These are phyloP conservation scores for Lablab purpureus DNA, from an alignment of 306 rosid species.

Conservation along the genomic window DNA sequence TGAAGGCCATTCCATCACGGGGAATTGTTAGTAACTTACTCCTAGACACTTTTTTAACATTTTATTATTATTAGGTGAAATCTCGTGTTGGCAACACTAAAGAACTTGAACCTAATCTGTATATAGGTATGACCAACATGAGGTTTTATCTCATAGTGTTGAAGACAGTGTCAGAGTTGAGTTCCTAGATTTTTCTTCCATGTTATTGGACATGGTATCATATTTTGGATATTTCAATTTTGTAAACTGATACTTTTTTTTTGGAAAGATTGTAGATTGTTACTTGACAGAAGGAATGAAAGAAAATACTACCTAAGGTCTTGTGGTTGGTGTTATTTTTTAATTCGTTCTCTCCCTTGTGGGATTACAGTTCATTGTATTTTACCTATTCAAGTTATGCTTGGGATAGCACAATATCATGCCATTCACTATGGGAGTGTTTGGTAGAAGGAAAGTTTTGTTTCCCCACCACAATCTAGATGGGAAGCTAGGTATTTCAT, in stretches of 20 bases:
- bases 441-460: no score
- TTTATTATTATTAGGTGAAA: not conserved
- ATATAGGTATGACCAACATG: not conserved
- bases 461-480: no score
- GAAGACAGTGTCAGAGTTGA: not conserved
- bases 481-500: no score
- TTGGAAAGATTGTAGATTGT: not conserved
- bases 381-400: not conserved
- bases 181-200: slow-evolving; percentile 4
- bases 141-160: slow-evolving; percentile 1
- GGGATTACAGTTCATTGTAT: not conserved
- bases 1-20: slow-evolving; percentile 6
- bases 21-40: not conserved
- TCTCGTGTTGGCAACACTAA: not conserved
- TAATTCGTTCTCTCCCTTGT: not conserved
- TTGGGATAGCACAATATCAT: no score
- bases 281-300: slow-evolving; percentile 25
- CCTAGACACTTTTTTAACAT: not conserved
- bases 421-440: no score
- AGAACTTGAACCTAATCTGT: not conserved
- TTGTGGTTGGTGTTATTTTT: not conserved
- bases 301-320: not conserved
- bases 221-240: slow-evolving; percentile 24
- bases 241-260: not conserved
- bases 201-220: not conserved